Percentiles rank a stretch among this genome's conserved stretches.
These are phyloP conservation scores for Globisporangium mamillatum DNA, from an alignment of 352 stramenopile genomes.

Conservation along the genomic window DNA sequence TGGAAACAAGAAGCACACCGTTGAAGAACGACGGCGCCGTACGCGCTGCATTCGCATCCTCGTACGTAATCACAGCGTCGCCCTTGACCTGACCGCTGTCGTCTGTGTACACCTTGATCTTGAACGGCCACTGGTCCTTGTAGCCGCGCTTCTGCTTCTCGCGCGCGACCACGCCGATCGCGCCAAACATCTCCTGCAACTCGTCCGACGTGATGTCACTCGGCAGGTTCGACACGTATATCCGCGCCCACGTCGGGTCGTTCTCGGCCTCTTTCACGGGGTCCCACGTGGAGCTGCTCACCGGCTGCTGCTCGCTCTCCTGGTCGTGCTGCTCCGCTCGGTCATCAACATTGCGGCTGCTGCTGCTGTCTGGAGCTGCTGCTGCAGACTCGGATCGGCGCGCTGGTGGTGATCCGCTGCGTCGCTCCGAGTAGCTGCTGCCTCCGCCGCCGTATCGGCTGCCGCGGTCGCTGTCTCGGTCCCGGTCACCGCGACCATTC, in stretches of 20 bases:
- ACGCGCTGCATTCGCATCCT: slow-evolving; percentile 80
- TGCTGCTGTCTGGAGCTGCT: slow-evolving; percentile 4
- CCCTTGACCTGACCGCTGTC: slow-evolving; percentile 68
- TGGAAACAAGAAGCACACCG: slow-evolving; percentile 28
- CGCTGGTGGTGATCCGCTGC: slow-evolving; percentile 6
- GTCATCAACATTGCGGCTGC: slow-evolving; percentile 3
- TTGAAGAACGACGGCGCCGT: slow-evolving; percentile 85
- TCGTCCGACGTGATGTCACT: slow-evolving; percentile 74
- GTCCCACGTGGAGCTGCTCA: slow-evolving; percentile 60
- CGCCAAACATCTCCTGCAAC: slow-evolving; percentile 84
- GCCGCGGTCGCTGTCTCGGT: no score
- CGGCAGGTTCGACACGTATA: slow-evolving; percentile 87
- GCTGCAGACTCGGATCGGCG: neutral
- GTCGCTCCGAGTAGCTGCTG: slow-evolving; percentile 19
- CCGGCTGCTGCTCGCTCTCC: slow-evolving; percentile 17
- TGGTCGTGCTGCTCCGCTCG: slow-evolving; percentile 20
- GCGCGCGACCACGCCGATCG: slow-evolving; percentile 73
- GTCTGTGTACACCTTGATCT: slow-evolving; percentile 89
- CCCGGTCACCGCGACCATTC: no score
- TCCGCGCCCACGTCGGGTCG: slow-evolving; percentile 77
- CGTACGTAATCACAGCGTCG: slow-evolving; percentile 82
- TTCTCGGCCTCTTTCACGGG: slow-evolving; percentile 72
- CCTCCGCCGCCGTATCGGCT: slow-evolving; percentile 26
- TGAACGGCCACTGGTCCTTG: slow-evolving; percentile 89
- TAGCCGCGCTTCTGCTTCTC: slow-evolving; percentile 88